Percentiles rank a stretch among this genome's conserved stretches.
Conservation (phyloP, 2,329 filamentous ascomycete genomes). For the Aquanectria penicillioides region DNA sequence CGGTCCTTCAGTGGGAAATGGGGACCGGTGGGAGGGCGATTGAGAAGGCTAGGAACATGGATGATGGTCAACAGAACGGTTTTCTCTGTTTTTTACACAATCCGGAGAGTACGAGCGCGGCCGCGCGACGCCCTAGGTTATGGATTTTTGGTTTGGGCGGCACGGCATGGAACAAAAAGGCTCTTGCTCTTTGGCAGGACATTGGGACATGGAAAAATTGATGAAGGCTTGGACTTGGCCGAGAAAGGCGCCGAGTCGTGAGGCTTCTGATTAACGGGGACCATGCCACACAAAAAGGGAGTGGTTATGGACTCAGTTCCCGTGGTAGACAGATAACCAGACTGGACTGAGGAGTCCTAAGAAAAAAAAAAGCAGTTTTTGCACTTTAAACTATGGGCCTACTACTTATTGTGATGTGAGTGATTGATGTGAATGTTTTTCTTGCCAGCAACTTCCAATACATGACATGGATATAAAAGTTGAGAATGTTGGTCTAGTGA, state of each 20-base stretch:
- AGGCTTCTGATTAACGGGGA: slow-evolving; percentile 42
- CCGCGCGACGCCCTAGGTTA: slow-evolving; percentile 51
- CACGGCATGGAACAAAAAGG: slow-evolving; percentile 44
- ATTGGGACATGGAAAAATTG: slow-evolving; percentile 42
- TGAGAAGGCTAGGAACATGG: slow-evolving; percentile 45
- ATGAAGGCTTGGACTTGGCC: slow-evolving; percentile 42
- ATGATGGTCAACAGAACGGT: slow-evolving; percentile 47
- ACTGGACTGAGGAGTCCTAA: slow-evolving; percentile 47
- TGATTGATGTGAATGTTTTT: too few species aligned
- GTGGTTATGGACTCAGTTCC: slow-evolving; percentile 40
- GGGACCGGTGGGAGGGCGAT: slow-evolving; percentile 46
- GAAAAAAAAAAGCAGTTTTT: slow-evolving; percentile 44
- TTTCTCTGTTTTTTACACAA: slow-evolving; percentile 47
- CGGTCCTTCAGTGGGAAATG: slow-evolving; percentile 44
- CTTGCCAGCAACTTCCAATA: too few species aligned
- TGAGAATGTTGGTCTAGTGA: too few species aligned
- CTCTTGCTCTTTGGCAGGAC: slow-evolving; percentile 45
- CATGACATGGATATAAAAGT: too few species aligned
- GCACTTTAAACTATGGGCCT: slow-evolving; percentile 19
- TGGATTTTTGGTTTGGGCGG: slow-evolving; percentile 50
- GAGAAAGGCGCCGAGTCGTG: slow-evolving; percentile 36
- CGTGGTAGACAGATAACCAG: slow-evolving; percentile 47
- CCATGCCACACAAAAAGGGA: slow-evolving; percentile 32
- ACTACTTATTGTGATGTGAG: too few species aligned
- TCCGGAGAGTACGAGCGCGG: slow-evolving; percentile 50